phyloP scores from a whole-genome alignment of 352 stramenopile genomes.

The Phytopythium sindhum region DNA sequence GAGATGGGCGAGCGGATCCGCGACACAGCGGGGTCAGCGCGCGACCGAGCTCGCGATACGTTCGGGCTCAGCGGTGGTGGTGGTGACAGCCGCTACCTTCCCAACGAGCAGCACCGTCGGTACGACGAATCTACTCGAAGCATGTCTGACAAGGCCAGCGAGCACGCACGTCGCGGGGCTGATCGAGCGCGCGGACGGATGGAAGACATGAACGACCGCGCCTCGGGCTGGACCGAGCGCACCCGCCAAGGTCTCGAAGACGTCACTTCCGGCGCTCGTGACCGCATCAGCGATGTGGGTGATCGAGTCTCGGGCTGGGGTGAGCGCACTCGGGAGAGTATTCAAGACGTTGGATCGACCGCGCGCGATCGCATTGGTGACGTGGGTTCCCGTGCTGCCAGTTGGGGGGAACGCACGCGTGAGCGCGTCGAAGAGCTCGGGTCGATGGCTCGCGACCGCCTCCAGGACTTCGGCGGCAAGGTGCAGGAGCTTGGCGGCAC shows the following conservation, averaged over 20 bases:
- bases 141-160: conserved; percentile 25
- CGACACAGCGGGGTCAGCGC: conserved; percentile 14
- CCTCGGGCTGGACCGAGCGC: background rate
- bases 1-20: conserved; percentile 38
- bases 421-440: conserved; percentile 35
- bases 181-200: conserved; percentile 1
- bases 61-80: background rate
- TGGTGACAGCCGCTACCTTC: background rate
- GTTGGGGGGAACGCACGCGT: conserved; percentile 23
- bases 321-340: background rate
- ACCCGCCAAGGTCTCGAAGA: background rate
- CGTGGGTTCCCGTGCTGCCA: conserved; percentile 8
- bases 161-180: conserved; percentile 33
- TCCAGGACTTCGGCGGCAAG: conserved; percentile 16
- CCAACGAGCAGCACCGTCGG: background rate
- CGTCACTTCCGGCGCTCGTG: background rate
- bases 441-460: conserved; percentile 17
- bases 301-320: background rate
- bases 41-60: conserved; percentile 2
- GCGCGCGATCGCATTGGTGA: conserved; percentile 10
- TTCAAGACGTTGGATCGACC: background rate
- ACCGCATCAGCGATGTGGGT: background rate
- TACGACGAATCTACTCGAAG: conserved; percentile 17
- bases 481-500: conserved; percentile 7
- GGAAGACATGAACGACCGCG: conserved; percentile 16